phyloP scores from a whole-genome alignment of 805 yeast genomes.

The Suhomyces faveliae region DNA sequence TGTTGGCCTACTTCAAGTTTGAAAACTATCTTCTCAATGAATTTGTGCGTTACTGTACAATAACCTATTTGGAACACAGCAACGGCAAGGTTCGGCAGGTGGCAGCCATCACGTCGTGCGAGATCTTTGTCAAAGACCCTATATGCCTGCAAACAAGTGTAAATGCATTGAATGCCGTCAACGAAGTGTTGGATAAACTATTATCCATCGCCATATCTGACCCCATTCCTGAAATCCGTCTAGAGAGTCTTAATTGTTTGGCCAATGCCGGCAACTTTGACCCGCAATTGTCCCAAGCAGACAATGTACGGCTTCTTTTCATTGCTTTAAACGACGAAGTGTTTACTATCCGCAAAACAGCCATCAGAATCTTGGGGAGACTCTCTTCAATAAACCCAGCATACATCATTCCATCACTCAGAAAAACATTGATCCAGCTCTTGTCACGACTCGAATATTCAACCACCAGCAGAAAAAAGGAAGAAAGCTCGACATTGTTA shows the following conservation, averaged over 20 bases:
- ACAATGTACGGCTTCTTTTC: conserved; percentile 77
- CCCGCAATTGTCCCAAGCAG: conserved; percentile 92
- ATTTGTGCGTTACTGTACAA: conserved; percentile 79
- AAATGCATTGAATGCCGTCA: conserved; percentile 76
- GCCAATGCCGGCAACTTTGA: conserved; percentile 67
- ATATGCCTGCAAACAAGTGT: conserved; percentile 82
- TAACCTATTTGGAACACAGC: conserved; percentile 80
- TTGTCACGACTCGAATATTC: conserved; percentile 84
- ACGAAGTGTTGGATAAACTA: conserved; percentile 78
- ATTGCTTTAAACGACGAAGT: conserved; percentile 90
- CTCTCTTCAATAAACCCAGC: conserved; percentile 89
- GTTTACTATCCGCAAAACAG: conserved; percentile 76
- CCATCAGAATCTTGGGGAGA: conserved; percentile 79
- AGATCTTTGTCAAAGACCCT: conserved; percentile 72
- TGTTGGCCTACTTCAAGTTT: conserved; percentile 73
- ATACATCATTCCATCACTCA: conserved; percentile 86
- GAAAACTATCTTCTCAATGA: conserved; percentile 77
- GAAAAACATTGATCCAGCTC: conserved; percentile 82
- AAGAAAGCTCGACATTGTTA: conserved; percentile 78
- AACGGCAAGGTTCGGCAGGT: conserved; percentile 75
- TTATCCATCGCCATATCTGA: conserved; percentile 85
- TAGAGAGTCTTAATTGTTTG: conserved; percentile 71
- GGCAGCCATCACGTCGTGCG: conserved; percentile 82
- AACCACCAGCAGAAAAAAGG: conserved; percentile 68
- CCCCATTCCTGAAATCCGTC: conserved; percentile 78